A percentile compares a stretch with the other conserved stretches of the same genome.
These are phyloP conservation scores for Mycena belliarum DNA, from an alignment of 768 basidiomycete species.

Conservation along the genomic window DNA sequence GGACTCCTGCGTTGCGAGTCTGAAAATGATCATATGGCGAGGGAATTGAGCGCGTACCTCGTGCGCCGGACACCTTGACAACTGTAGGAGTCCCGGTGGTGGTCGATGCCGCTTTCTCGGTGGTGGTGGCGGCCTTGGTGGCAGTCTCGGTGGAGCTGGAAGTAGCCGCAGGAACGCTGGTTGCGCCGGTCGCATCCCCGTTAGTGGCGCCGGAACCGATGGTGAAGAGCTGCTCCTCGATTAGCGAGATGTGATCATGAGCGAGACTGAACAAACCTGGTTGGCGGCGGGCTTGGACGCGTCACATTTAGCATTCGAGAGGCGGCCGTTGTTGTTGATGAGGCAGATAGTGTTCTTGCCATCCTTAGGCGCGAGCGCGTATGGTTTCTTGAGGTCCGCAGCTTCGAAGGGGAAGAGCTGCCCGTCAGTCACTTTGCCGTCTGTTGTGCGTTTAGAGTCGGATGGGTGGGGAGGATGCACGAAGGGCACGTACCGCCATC, in stretches of 20 bases:
- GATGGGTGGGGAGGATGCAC: too few relatives aligned
- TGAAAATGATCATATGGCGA: too few relatives aligned
- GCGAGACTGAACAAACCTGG: slow-evolving; percentile 10
- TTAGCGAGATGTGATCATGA: too few relatives aligned
- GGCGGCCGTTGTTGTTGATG: slow-evolving; percentile 15
- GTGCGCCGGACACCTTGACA: slow-evolving; percentile 18
- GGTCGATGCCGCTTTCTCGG: not conserved
- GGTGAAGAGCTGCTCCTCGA: slow-evolving; percentile 27
- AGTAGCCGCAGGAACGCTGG: not conserved
- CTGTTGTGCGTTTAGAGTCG: not conserved
- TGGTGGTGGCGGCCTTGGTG: not conserved
- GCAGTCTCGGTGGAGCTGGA: not conserved
- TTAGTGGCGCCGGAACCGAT: slow-evolving; percentile 21
- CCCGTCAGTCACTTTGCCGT: slow-evolving; percentile 8
- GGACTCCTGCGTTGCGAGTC: not conserved
- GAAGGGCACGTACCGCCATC: too few relatives aligned
- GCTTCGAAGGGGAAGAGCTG: slow-evolving; percentile 22
- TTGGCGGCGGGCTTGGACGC: slow-evolving; percentile 5
- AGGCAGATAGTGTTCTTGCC: slow-evolving; percentile 10
- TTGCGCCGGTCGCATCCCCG: slow-evolving; percentile 8
- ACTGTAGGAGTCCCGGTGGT: not conserved
- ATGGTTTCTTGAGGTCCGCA: slow-evolving; percentile 13
- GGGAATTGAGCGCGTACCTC: not conserved
- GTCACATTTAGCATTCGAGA: slow-evolving; percentile 12
- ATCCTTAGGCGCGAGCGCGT: slow-evolving; percentile 12